These are phyloP conservation scores for Microsporum audouinii DNA, from an alignment of 2,329 filamentous ascomycete species.

Conservation along the genomic window DNA sequence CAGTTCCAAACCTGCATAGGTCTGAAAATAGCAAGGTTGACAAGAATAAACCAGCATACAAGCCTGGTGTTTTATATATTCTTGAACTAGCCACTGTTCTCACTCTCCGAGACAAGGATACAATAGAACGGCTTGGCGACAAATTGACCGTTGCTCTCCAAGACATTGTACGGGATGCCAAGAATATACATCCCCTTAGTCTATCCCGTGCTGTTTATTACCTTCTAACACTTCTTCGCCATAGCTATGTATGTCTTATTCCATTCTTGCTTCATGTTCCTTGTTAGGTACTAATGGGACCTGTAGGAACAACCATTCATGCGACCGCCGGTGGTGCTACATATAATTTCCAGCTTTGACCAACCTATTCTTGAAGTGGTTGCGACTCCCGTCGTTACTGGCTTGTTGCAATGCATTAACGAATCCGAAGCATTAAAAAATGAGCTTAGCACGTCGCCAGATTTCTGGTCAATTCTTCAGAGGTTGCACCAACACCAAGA, in stretches of 20 bases:
- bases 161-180: slow-evolving; percentile 65
- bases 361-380: slow-evolving; percentile 65
- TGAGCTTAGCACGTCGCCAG: slow-evolving; percentile 89
- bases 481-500: slow-evolving; percentile 58
- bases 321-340: slow-evolving; percentile 79
- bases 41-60: slow-evolving; percentile 56
- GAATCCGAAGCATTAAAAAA: slow-evolving; percentile 67
- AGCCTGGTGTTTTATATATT: slow-evolving; percentile 79
- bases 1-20: slow-evolving; percentile 47
- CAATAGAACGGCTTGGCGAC: slow-evolving; percentile 62
- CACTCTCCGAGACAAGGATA: slow-evolving; percentile 62
- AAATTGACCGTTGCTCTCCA: slow-evolving; percentile 71
- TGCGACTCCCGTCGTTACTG: slow-evolving; percentile 63
- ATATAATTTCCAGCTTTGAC: slow-evolving; percentile 79
- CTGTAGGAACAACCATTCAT: slow-evolving; percentile 74
- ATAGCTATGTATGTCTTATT: slow-evolving; percentile 60
- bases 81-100: slow-evolving; percentile 80
- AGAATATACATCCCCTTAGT: slow-evolving; percentile 68
- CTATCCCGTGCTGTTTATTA: slow-evolving; percentile 80
- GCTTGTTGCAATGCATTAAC: slow-evolving; percentile 67
- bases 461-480: slow-evolving; percentile 89
- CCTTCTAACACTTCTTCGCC: slow-evolving; percentile 65
- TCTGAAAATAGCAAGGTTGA: slow-evolving; percentile 48
- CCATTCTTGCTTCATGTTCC: background rate
- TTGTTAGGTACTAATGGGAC: slow-evolving; percentile 16